Conservation (phyloP, 1,284 basidiomycete species). For the Papiliotrema fonsecae region DNA sequence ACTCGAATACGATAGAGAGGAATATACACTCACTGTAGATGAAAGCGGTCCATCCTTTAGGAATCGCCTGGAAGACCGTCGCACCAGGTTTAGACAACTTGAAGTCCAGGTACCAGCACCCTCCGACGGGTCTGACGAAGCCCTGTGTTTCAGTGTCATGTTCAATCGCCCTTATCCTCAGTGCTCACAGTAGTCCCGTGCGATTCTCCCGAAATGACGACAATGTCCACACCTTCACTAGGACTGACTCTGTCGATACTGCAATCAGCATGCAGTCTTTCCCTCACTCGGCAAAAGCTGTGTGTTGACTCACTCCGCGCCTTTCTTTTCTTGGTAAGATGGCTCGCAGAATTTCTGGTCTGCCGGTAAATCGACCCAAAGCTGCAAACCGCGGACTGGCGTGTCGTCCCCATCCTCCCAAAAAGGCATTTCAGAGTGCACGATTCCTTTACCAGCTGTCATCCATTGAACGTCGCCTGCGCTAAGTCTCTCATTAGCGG, state of each 20-base stretch:
- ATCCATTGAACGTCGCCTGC: constrained; percentile 93
- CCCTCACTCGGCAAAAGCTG: background rate
- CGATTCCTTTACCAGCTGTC: constrained; percentile 66
- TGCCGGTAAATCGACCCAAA: constrained; percentile 91
- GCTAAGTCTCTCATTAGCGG: constrained; percentile 54
- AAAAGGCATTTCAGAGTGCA: constrained; percentile 85
- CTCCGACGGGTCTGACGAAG: constrained; percentile 81
- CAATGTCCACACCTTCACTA: constrained; percentile 66
- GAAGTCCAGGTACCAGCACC: constrained; percentile 89
- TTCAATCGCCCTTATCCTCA: background rate
- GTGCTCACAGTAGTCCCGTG: constrained; percentile 58
- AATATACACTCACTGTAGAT: constrained; percentile 60
- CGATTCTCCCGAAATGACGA: constrained; percentile 83
- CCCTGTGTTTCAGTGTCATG: constrained; percentile 50
- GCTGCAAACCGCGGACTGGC: constrained; percentile 63
- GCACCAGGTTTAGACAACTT: constrained; percentile 62
- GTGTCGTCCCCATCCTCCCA: constrained; percentile 54
- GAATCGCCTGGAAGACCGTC: constrained; percentile 77
- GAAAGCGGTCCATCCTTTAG: constrained; percentile 77
- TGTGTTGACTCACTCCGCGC: constrained; percentile 48
- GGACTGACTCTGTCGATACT: constrained; percentile 72
- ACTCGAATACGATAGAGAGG: background rate
- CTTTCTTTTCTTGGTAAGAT: constrained; percentile 52
- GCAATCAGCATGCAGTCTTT: background rate
- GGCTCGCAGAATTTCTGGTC: constrained; percentile 72